These are phyloP conservation scores for Coprinellus micaceus DNA, from an alignment of 768 basidiomycete species.

Conservation along the genomic window DNA sequence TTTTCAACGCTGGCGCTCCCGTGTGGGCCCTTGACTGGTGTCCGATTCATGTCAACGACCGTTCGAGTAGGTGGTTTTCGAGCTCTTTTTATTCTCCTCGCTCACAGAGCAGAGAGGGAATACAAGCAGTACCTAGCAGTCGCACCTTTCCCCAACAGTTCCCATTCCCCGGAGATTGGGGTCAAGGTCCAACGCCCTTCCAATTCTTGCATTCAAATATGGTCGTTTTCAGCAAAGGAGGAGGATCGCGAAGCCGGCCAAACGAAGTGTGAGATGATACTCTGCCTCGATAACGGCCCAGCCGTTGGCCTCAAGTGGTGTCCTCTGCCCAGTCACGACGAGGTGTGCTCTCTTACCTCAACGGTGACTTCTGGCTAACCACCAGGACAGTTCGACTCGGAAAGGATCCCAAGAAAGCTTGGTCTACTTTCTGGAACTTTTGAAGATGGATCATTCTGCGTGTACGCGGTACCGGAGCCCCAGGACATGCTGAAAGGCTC, in stretches of 20 bases:
- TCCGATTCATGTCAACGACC: conserved; percentile 63
- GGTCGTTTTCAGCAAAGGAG: conserved; percentile 48
- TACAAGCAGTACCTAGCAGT: conserved; percentile 83
- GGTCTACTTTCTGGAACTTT: conserved; percentile 85
- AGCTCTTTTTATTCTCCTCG: not conserved
- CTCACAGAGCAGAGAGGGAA: conserved; percentile 37
- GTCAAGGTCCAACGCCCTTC: conserved; percentile 51
- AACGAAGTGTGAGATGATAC: conserved; percentile 77
- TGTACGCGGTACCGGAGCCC: conserved; percentile 82
- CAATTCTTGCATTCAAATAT: conserved; percentile 80
- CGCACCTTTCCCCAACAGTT: conserved; percentile 63
- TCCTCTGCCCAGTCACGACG: conserved; percentile 79
- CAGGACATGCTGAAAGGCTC: conserved; percentile 34
- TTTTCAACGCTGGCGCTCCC: conserved; percentile 85
- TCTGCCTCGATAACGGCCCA: conserved; percentile 80
- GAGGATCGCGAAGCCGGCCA: conserved; percentile 29
- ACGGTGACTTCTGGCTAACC: not conserved
- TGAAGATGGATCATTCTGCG: conserved; percentile 78
- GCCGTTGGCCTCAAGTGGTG: conserved; percentile 89
- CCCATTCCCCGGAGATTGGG: conserved; percentile 66
- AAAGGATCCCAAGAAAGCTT: conserved; percentile 49
- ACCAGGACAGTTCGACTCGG: conserved; percentile 5
- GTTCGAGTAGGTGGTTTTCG: conserved; percentile 40
- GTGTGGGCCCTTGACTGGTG: conserved; percentile 96
- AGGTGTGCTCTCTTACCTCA: conserved; percentile 21